Evolutionary conservation across 2,329 filamentous ascomycete genomes (phyloP).

Genomic region (Pseudogymnoascus sp.): DNA sequence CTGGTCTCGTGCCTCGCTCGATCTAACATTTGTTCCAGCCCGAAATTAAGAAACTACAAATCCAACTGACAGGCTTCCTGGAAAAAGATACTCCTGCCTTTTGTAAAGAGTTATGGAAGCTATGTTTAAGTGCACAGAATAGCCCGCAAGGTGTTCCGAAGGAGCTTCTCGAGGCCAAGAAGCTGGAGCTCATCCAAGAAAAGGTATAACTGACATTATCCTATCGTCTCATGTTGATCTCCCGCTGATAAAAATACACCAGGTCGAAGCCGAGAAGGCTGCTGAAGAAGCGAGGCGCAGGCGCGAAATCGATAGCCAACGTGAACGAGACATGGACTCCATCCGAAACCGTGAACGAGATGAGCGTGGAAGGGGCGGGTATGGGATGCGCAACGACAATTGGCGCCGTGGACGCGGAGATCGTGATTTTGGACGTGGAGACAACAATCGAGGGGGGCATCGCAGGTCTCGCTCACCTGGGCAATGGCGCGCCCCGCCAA

Average conservation of each 20-base stretch:
- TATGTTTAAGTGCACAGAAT: constrained; percentile 81
- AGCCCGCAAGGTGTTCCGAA: constrained; percentile 88
- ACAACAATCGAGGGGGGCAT: constrained; percentile 36
- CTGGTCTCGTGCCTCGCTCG: constrained; percentile 10
- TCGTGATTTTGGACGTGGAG: constrained; percentile 37
- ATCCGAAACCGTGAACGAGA: constrained; percentile 57
- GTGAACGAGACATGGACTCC: constrained; percentile 61
- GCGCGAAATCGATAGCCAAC: constrained; percentile 60
- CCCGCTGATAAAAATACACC: background rate
- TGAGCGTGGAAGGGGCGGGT: constrained; percentile 42
- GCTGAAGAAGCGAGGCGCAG: constrained; percentile 65
- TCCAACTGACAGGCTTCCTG: constrained; percentile 88
- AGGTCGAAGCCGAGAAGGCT: constrained; percentile 76
- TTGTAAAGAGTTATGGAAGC: constrained; percentile 87
- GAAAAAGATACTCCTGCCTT: constrained; percentile 85
- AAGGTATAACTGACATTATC: constrained; percentile 50
- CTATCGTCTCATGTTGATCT: background rate
- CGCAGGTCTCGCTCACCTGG: constrained; percentile 35
- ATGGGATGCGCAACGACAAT: constrained; percentile 38
- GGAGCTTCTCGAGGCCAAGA: constrained; percentile 92
- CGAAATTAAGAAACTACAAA: constrained; percentile 91
- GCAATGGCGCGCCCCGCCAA: constrained; percentile 25
- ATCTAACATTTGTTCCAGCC: constrained; percentile 49
- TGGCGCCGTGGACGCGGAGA: constrained; percentile 40
- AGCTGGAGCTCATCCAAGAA: constrained; percentile 86